Percentiles rank a stretch among this genome's conserved stretches.
These are phyloP conservation scores for Cyberlindnera maritima DNA, from an alignment of 805 yeast genomes.

Conservation along the genomic window DNA sequence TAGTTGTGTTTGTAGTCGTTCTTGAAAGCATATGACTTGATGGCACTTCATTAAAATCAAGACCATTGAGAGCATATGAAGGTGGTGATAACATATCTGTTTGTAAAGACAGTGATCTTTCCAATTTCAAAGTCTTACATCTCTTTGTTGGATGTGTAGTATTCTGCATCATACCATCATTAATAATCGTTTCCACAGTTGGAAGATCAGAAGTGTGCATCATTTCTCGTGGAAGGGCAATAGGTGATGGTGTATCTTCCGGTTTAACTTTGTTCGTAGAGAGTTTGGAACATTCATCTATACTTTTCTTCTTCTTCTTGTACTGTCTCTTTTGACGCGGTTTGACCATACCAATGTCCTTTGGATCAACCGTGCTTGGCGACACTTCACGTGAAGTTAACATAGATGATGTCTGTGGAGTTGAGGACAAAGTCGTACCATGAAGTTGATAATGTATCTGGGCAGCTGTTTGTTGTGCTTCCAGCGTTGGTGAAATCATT, in stretches of 20 bases:
- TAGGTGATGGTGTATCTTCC: constrained; percentile 27
- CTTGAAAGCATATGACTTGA: constrained; percentile 8
- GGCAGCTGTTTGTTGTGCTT: constrained; percentile 6
- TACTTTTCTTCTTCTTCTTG: constrained; percentile 23
- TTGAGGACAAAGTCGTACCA: constrained; percentile 6
- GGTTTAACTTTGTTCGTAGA: neutral
- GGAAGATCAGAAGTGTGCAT: constrained; percentile 12
- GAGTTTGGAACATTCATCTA: neutral
- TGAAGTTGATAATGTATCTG: constrained; percentile 12
- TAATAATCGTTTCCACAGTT: constrained; percentile 12
- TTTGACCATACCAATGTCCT: constrained; percentile 20
- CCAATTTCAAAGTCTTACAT: constrained; percentile 15
- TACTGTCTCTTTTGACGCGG: constrained; percentile 23
- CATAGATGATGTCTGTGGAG: constrained; percentile 7
- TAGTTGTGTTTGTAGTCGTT: constrained; percentile 23
- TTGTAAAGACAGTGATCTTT: constrained; percentile 18
- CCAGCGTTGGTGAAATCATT: neutral
- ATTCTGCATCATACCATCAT: too few species aligned
- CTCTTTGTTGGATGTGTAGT: constrained; percentile 15
- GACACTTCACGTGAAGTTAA: constrained; percentile 14
- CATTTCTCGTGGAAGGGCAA: constrained; percentile 9
- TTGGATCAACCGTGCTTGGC: constrained; percentile 26
- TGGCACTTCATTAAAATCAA: neutral
- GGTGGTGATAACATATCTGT: constrained; percentile 16
- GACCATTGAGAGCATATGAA: neutral